phyloP scores from a whole-genome alignment of 371 early-diverging fungal genomes.

The Saksenaea oblongispora region DNA sequence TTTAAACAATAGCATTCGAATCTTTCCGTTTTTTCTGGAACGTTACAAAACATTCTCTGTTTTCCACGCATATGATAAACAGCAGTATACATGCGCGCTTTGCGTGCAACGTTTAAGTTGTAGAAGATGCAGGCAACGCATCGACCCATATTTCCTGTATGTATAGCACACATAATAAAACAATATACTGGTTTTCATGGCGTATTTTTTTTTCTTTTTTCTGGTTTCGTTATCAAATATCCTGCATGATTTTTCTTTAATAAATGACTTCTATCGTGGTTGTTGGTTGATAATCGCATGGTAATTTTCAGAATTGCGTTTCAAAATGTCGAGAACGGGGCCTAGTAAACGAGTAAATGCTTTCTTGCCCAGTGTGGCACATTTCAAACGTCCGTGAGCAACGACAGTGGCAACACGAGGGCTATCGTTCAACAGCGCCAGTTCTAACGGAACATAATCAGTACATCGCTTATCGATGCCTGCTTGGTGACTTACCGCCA shows the following conservation, averaged over 20 bases:
- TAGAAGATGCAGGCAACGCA: no score
- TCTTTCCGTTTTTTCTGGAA: no score
- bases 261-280: slow-evolving; percentile 2
- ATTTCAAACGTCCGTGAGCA: slow-evolving; percentile 85
- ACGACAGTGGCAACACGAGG: slow-evolving; percentile 88
- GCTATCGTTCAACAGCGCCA: slow-evolving; percentile 85
- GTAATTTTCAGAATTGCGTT: slow-evolving; percentile 88
- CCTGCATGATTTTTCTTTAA: not conserved
- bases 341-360: slow-evolving; percentile 92
- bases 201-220: no score
- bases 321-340: slow-evolving; percentile 68
- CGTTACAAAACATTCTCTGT: no score
- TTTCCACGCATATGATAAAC: no score
- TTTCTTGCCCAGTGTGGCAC: slow-evolving; percentile 86
- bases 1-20: no score
- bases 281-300: slow-evolving; percentile 34
- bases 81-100: no score
- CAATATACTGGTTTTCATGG: no score
- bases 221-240: no score
- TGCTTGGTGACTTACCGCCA: slow-evolving; percentile 71
- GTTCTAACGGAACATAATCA: slow-evolving; percentile 50
- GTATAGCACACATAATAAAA: no score
- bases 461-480: slow-evolving; percentile 30
- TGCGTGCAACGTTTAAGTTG: no score
- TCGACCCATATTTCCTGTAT: no score